These are phyloP conservation scores for Coemansia sp. DNA, from an alignment of 192 early-diverging fungal species.

Conservation along the genomic window DNA sequence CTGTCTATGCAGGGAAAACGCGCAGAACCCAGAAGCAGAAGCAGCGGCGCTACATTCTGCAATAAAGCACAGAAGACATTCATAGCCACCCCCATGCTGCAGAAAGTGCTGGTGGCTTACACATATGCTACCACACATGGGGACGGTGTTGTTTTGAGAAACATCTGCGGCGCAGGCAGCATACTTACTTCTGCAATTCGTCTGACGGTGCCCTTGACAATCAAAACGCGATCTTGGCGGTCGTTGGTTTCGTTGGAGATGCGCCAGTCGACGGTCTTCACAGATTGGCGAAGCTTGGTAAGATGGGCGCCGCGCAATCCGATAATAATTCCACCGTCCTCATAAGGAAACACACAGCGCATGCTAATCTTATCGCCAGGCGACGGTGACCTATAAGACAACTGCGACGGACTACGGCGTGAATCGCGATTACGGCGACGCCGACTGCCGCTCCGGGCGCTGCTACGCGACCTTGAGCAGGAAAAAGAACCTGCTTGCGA, in stretches of 20 bases:
- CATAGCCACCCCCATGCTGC: neutral
- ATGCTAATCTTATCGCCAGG: constrained; percentile 41
- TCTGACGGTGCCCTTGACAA: constrained; percentile 39
- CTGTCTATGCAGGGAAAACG: neutral
- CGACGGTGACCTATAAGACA: constrained; percentile 19
- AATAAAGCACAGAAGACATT: neutral
- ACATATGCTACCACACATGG: neutral
- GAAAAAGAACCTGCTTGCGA: constrained; percentile 18
- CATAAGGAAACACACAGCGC: constrained; percentile 54
- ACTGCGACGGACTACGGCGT: constrained; percentile 13
- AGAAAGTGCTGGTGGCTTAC: neutral
- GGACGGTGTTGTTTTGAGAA: neutral
- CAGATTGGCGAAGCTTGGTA: constrained; percentile 41
- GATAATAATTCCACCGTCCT: constrained; percentile 57
- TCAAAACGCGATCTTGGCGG: constrained; percentile 50
- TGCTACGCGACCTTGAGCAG: constrained; percentile 26
- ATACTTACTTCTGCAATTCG: constrained; percentile 45
- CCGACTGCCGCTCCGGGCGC: constrained; percentile 14
- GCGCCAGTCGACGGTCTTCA: constrained; percentile 45
- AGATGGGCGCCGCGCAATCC: constrained; percentile 52
- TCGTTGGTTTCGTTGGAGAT: constrained; percentile 56
- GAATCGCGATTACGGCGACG: constrained; percentile 14
- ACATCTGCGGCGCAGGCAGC: neutral
- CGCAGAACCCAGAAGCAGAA: neutral
- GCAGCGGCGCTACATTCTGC: neutral